These are phyloP conservation scores for Tieghemiomyces parasiticus DNA, from an alignment of 192 early-diverging fungal species.

Conservation along the genomic window DNA sequence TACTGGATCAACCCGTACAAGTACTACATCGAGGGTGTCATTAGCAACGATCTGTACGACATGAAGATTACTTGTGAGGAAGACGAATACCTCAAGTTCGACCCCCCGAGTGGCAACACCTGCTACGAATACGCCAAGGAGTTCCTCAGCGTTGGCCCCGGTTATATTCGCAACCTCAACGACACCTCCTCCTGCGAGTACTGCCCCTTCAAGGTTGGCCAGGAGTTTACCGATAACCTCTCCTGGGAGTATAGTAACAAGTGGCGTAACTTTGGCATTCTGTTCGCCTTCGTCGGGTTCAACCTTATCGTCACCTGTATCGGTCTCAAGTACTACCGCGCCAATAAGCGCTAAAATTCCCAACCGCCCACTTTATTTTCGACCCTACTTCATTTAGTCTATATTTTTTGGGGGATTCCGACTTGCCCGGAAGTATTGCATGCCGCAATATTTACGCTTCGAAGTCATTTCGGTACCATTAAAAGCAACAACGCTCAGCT, in stretches of 20 bases:
- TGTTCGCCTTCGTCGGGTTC: slow-evolving; percentile 39
- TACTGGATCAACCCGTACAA: slow-evolving; percentile 45
- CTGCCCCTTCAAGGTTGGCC: slow-evolving; percentile 26
- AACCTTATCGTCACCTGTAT: slow-evolving; percentile 33
- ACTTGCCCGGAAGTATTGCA: too few species aligned
- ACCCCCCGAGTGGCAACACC: slow-evolving; percentile 26
- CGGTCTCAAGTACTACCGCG: slow-evolving; percentile 23
- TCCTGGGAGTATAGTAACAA: slow-evolving; percentile 37
- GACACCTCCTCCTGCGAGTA: slow-evolving; percentile 28
- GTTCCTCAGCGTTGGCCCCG: slow-evolving; percentile 19
- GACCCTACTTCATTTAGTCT: too few species aligned
- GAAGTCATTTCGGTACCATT: too few species aligned
- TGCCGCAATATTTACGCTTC: too few species aligned
- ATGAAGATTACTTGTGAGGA: slow-evolving; percentile 26
- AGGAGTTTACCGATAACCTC: slow-evolving; percentile 21
- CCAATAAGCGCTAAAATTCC: slow-evolving; percentile 25
- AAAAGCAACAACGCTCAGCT: too few species aligned
- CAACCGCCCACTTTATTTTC: too few species aligned
- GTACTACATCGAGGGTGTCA: slow-evolving; percentile 43
- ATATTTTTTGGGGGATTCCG: too few species aligned
- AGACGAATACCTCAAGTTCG: slow-evolving; percentile 27
- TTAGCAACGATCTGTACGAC: slow-evolving; percentile 38
- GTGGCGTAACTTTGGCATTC: slow-evolving; percentile 58
- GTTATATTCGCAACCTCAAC: slow-evolving; percentile 28
- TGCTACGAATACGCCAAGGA: slow-evolving; percentile 32